Conservation (phyloP, 1,139 yeast species). For the Magnusiomyces clavatus region DNA sequence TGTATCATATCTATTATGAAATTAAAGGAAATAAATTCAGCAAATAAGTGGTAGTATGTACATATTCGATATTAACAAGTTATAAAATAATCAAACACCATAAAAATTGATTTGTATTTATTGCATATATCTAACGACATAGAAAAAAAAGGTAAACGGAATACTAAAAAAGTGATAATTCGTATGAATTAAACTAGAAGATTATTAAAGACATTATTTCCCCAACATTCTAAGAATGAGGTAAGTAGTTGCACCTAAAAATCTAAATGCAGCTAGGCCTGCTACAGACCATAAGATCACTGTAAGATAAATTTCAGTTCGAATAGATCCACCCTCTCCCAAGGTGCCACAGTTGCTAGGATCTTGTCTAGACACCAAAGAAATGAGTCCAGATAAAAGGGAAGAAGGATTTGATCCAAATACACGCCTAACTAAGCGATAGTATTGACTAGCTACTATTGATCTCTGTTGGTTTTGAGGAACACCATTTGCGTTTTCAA, state of each 20-base stretch:
- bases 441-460: slow-evolving; percentile 2
- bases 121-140: too few species aligned
- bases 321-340: slow-evolving; percentile 22
- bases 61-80: too few species aligned
- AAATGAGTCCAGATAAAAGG: too few species aligned
- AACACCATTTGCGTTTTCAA: not conserved
- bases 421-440: slow-evolving; percentile 6
- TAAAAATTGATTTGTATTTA: too few species aligned
- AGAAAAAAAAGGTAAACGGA: slow-evolving; percentile 1
- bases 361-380: slow-evolving; percentile 4
- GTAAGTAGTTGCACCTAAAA: slow-evolving; percentile 42
- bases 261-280: slow-evolving; percentile 61
- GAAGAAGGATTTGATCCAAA: too few species aligned
- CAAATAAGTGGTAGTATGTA: too few species aligned
- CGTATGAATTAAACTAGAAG: too few species aligned
- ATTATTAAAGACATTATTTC: slow-evolving; percentile 13
- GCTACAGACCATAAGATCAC: slow-evolving; percentile 78
- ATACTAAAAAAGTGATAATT: not conserved
- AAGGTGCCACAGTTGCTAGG: slow-evolving; percentile 20
- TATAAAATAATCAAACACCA: too few species aligned
- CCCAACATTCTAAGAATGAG: slow-evolving; percentile 28
- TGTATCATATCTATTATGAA: too few species aligned
- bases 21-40: too few species aligned
- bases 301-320: slow-evolving; percentile 47
- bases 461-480: not conserved